Evolutionary conservation across 352 stramenopile species (phyloP).

Genomic region (Bremia lactucae): DNA sequence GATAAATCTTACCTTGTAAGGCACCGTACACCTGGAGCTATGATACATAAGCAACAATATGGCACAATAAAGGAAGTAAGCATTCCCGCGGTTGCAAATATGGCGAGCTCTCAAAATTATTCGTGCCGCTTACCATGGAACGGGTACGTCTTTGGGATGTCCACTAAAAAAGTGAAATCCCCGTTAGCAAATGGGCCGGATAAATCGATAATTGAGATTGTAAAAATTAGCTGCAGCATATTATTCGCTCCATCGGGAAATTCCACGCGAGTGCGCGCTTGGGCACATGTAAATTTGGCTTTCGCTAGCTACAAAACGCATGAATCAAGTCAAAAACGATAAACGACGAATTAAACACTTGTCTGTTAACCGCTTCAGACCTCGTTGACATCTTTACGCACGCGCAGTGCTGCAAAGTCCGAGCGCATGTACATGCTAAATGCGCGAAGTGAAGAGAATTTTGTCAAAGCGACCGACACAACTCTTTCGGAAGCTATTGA

Average conservation of each 20-base stretch:
- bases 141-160: constrained; percentile 82
- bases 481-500: too few relatives aligned
- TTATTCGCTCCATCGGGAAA: constrained; percentile 77
- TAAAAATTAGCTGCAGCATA: constrained; percentile 73
- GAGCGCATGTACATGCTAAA: constrained; percentile 57
- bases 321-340: constrained; percentile 3
- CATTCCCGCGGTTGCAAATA: too few relatives aligned
- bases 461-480: too few relatives aligned
- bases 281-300: constrained; percentile 64
- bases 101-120: not conserved
- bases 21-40: constrained; percentile 64
- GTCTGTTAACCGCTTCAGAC: too few relatives aligned
- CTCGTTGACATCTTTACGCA: constrained; percentile 83
- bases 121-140: constrained; percentile 52
- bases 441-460: too few relatives aligned
- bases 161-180: constrained; percentile 78
- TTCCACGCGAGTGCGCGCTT: constrained; percentile 71
- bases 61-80: too few relatives aligned
- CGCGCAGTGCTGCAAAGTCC: constrained; percentile 63
- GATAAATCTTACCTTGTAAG: constrained; percentile 36
- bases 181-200: constrained; percentile 72
- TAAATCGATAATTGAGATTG: constrained; percentile 64
- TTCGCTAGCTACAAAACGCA: constrained; percentile 69
- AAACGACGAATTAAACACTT: too few relatives aligned
- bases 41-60: not conserved